These are phyloP conservation scores for Camelina neglecta DNA, from an alignment of 345 rosid genomes.

Conservation along the genomic window DNA sequence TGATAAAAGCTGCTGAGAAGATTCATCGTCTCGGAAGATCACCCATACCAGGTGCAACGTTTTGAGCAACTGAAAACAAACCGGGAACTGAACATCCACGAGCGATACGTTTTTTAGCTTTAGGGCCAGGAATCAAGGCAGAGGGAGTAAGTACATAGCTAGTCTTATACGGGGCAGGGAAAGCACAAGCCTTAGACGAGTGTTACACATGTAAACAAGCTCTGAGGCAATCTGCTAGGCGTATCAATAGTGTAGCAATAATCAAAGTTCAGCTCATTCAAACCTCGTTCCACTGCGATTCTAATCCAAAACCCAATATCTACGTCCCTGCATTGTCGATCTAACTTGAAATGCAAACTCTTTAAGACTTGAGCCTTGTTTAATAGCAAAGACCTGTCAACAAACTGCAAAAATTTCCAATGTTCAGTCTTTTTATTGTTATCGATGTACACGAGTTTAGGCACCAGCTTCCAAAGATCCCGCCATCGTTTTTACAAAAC, in stretches of 20 bases:
- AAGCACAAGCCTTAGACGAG: too few relatives aligned
- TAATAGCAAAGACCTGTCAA: conserved; percentile 21
- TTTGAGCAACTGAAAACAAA: conserved; percentile 3
- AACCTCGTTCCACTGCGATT: conserved; percentile 21
- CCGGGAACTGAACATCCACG: neutral
- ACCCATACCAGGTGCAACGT: neutral
- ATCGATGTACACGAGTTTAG: neutral
- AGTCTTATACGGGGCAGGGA: too few relatives aligned
- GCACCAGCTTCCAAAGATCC: conserved; percentile 11
- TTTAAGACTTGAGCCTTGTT: conserved; percentile 19
- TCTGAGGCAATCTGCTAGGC: conserved; percentile 26
- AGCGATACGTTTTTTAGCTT: neutral
- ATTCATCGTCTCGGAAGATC: conserved; percentile 2
- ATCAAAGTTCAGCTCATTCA: conserved; percentile 18
- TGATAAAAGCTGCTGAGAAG: conserved; percentile 5
- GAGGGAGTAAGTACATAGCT: too few relatives aligned
- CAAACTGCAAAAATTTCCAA: neutral
- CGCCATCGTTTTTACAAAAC: conserved; percentile 20
- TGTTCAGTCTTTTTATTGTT: neutral
- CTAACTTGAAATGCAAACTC: conserved; percentile 22
- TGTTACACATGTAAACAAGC: conserved; percentile 14
- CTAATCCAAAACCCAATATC: conserved; percentile 21
- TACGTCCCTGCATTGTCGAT: conserved; percentile 18
- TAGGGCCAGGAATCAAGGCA: too few relatives aligned
- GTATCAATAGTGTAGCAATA: neutral